Base-by-base conservation (phyloP, 306 rosid species). In the Dalbergia cochinchinensis region DNA sequence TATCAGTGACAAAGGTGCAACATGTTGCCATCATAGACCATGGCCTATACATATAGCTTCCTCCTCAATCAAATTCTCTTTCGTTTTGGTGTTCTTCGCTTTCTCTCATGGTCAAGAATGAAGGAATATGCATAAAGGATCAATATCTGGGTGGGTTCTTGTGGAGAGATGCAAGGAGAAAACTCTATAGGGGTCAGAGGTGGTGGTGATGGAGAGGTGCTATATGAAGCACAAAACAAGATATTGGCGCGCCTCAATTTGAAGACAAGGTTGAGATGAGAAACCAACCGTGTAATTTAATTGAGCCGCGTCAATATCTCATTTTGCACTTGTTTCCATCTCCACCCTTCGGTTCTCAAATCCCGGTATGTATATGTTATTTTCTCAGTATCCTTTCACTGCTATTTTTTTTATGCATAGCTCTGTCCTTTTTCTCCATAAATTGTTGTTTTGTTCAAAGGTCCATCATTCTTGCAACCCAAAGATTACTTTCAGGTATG, bases 261-360 rank as follows among this genome's bases (percentile, higher is more conserved):
- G 85, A 92, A 88, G 82, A 71, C 82, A 81, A 78, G 92, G 86
- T 80, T 92, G 66, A 48, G 3, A 69, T 6, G 11, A 39, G 57
- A 61, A 57, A 65, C 50, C 85, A 89, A 68, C 82, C 87, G 63
- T 85, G 86, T 86, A 81, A 14, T 90, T 83, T 89, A 83, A 92
- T 90, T 92, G 97, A 92, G 97, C 95, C 96, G 97, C 94, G 94
- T 86, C 96, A 92, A 92, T 92, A 92, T 92, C 97, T 92, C 88
- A 82, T 79, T 82, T 82, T 69, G 66, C 84, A 82, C 78, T 82
- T 74, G 67, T 74, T 72, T 83, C 80, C 84, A 63, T 84, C 59
- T 66, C 76, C 83, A 65, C n/a, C 48, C 57, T 26, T 57, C 59
- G 7, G 44, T 75, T 50, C 45, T 18, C 62, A 20, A 19, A 45